These are phyloP conservation scores for Trichoderma virens DNA, from an alignment of 495 filamentous ascomycete species.

Conservation along the genomic window DNA sequence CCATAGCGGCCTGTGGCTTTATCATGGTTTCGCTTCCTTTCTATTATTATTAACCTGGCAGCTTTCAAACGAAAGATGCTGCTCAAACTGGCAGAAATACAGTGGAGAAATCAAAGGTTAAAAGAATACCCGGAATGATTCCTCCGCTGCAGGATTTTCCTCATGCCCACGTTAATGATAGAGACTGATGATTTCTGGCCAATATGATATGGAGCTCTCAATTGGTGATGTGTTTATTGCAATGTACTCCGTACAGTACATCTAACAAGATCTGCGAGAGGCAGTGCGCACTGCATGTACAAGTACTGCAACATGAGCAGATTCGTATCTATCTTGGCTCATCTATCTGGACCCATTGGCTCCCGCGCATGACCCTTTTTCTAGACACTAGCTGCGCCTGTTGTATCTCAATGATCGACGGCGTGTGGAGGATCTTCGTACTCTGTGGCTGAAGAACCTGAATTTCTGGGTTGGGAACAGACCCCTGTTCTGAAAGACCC, in stretches of 20 bases:
- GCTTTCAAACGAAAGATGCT: too few relatives aligned
- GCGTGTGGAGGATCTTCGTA: neutral
- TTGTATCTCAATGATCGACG: neutral
- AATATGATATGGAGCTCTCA: too few relatives aligned
- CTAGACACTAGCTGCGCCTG: neutral
- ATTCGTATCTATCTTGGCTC: neutral
- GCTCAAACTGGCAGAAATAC: too few relatives aligned
- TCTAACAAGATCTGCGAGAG: neutral
- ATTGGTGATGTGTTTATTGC: neutral
- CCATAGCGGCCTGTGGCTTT: too few relatives aligned
- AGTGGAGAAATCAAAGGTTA: too few relatives aligned
- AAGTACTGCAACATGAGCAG: neutral
- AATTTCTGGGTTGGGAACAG: neutral
- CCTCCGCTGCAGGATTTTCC: too few relatives aligned
- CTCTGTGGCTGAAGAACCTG: neutral
- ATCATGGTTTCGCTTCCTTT: too few relatives aligned
- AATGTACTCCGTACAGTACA: neutral
- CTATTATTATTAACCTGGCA: too few relatives aligned
- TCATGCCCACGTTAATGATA: too few relatives aligned
- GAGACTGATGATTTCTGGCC: too few relatives aligned
- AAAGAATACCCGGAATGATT: too few relatives aligned
- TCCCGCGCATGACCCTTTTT: neutral
- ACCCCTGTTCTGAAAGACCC: neutral
- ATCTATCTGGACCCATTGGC: neutral
- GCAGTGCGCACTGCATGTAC: neutral